Evolutionary conservation across 495 filamentous ascomycete species (phyloP).

Genomic region (Penicillium dipodomyicola): DNA sequence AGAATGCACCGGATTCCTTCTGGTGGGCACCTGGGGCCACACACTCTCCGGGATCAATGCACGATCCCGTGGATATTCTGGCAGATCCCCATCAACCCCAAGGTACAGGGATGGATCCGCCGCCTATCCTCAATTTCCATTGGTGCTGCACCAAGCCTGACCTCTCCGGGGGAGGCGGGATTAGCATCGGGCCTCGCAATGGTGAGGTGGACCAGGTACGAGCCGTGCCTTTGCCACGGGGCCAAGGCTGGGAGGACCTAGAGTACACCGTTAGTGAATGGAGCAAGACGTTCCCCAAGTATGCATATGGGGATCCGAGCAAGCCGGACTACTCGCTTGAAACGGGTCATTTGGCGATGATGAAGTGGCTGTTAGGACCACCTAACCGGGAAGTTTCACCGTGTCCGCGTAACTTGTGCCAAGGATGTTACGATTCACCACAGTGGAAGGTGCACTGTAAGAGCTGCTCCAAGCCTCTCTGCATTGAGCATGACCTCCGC

Average conservation of each 20-base stretch:
- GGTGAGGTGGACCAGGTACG: slow-evolving; percentile 56
- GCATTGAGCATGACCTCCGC: slow-evolving; percentile 62
- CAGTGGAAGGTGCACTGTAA: slow-evolving; percentile 61
- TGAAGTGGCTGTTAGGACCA: slow-evolving; percentile 49
- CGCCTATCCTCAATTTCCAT: slow-evolving; percentile 52
- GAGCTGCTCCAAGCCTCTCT: slow-evolving; percentile 55
- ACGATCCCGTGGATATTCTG: slow-evolving; percentile 40
- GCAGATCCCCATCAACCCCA: slow-evolving; percentile 32
- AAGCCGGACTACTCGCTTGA: slow-evolving; percentile 44
- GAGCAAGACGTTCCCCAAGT: slow-evolving; percentile 46
- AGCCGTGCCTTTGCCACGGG: slow-evolving; percentile 55
- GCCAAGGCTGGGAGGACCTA: slow-evolving; percentile 54
- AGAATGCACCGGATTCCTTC: slow-evolving; percentile 27
- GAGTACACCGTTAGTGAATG: slow-evolving; percentile 48
- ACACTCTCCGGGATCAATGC: slow-evolving; percentile 57
- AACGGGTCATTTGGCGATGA: slow-evolving; percentile 50
- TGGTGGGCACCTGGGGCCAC: slow-evolving; percentile 60
- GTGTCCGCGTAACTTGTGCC: slow-evolving; percentile 58
- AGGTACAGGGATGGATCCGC: slow-evolving; percentile 25
- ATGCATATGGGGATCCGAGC: slow-evolving; percentile 44
- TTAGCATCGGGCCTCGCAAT: slow-evolving; percentile 53
- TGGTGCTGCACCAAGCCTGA: slow-evolving; percentile 65
- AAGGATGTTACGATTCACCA: slow-evolving; percentile 56
- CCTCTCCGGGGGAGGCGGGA: slow-evolving; percentile 61
- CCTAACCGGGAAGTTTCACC: slow-evolving; percentile 47